Conservation (phyloP, 2,329 filamentous ascomycete genomes). For the Blumeria hordei region DNA sequence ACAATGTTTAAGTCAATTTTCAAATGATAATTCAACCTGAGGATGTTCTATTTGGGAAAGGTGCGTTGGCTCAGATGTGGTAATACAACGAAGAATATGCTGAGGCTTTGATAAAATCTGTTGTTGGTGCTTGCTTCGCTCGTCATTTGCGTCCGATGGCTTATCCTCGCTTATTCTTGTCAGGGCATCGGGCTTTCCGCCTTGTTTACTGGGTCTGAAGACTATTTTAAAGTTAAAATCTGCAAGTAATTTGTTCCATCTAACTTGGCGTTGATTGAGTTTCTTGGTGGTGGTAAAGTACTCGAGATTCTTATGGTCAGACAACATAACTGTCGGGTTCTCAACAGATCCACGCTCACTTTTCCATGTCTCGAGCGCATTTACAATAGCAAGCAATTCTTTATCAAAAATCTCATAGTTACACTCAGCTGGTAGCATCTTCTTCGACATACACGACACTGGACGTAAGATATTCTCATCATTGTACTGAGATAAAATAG, state of each 20-base stretch:
- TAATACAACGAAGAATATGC: not conserved
- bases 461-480: not conserved
- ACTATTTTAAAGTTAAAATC: not conserved
- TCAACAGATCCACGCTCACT: not conserved
- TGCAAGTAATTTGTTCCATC: not conserved
- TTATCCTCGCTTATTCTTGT: not conserved
- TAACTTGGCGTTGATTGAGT: not conserved
- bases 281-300: not conserved
- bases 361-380: not conserved
- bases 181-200: not conserved
- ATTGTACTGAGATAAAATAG: not conserved
- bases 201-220: not conserved
- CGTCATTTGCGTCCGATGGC: not conserved
- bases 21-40: not conserved
- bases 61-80: not conserved
- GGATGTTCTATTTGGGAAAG: not conserved
- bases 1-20: not conserved
- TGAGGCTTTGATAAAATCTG: not conserved
- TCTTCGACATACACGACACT: not conserved
- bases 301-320: not conserved
- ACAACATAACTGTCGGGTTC: not conserved
- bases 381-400: not conserved
- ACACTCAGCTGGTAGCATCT: not conserved
- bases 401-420: slow-evolving; percentile 1
- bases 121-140: not conserved